A percentile compares a stretch with the other conserved stretches of the same genome.
Conservation (phyloP, 495 filamentous ascomycete species). For the Lepidopterella palustris region DNA sequence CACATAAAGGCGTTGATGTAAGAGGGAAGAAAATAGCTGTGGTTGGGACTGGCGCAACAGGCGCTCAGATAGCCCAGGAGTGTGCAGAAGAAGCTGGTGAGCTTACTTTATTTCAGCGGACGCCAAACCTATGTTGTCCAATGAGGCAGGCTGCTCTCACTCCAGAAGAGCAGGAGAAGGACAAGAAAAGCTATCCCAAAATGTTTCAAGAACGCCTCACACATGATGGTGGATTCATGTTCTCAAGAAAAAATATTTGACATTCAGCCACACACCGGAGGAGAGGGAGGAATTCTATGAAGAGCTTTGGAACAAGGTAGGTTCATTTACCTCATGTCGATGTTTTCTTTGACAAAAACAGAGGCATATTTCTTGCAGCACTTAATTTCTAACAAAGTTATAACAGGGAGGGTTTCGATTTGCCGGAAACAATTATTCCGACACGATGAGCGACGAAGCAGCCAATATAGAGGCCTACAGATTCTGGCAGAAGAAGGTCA, state of each 20-base stretch:
- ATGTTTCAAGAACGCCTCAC: conserved; percentile 42
- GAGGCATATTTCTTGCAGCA: no score
- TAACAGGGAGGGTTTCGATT: conserved; percentile 48
- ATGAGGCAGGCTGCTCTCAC: conserved; percentile 21
- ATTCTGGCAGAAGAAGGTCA: conserved; percentile 42
- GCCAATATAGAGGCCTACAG: conserved; percentile 45
- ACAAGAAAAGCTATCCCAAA: conserved; percentile 37
- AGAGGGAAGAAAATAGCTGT: conserved; percentile 46
- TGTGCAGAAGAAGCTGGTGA: conserved; percentile 35
- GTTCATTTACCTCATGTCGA: no score
- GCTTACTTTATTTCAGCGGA: conserved; percentile 48
- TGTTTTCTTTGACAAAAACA: no score
- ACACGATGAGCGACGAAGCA: conserved; percentile 42
- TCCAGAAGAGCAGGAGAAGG: conserved; percentile 24
- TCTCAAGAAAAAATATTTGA: conserved; percentile 38
- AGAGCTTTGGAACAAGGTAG: conserved; percentile 41
- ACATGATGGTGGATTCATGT: conserved; percentile 45
- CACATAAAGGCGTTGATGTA: conserved; percentile 44
- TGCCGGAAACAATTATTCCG: conserved; percentile 46
- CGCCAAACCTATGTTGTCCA: conserved; percentile 39
- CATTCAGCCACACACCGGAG: conserved; percentile 44
- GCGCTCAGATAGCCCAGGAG: conserved; percentile 52
- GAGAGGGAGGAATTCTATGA: conserved; percentile 46
- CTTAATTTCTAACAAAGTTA: no score
- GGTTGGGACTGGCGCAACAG: conserved; percentile 56